Conservation (phyloP, 768 basidiomycete species). For the Boletus subparvulus region DNA sequence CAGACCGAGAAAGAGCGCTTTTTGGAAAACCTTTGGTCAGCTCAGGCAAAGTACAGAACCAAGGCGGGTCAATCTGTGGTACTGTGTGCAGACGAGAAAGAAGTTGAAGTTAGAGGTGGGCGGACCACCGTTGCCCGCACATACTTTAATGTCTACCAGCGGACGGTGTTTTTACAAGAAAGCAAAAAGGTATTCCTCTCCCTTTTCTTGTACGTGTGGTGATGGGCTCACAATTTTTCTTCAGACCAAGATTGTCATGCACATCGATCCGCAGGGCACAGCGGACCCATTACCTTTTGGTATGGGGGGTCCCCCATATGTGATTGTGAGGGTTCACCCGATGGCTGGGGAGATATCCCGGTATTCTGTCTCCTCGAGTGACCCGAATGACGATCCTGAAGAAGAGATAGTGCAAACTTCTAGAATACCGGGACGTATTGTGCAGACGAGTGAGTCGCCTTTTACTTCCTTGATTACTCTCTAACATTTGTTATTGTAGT, state of each 20-base stretch:
- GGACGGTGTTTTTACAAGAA: constrained; percentile 76
- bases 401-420: constrained; percentile 82
- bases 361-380: constrained; percentile 71
- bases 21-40: constrained; percentile 85
- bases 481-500: constrained; percentile 43
- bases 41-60: constrained; percentile 79
- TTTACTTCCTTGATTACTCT: background rate
- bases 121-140: constrained; percentile 67
- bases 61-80: constrained; percentile 72
- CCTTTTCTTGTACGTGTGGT: background rate
- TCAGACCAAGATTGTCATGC: constrained; percentile 85
- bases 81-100: constrained; percentile 66
- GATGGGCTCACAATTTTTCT: constrained; percentile 6
- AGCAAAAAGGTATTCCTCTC: constrained; percentile 62
- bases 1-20: constrained; percentile 76
- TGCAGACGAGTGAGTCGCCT: constrained; percentile 73
- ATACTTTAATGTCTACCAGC: constrained; percentile 89
- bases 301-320: constrained; percentile 65
- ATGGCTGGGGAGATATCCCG: constrained; percentile 82
- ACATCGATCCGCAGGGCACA: constrained; percentile 73
- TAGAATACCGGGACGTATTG: constrained; percentile 69
- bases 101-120: constrained; percentile 68
- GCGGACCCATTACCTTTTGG: constrained; percentile 81
- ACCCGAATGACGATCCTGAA: constrained; percentile 69
- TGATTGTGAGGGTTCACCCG: constrained; percentile 80